Percentiles rank a stretch among this genome's conserved stretches.
These are phyloP conservation scores for Macaranga tanarius DNA, from an alignment of 441 rosid genomes.

Conservation along the genomic window DNA sequence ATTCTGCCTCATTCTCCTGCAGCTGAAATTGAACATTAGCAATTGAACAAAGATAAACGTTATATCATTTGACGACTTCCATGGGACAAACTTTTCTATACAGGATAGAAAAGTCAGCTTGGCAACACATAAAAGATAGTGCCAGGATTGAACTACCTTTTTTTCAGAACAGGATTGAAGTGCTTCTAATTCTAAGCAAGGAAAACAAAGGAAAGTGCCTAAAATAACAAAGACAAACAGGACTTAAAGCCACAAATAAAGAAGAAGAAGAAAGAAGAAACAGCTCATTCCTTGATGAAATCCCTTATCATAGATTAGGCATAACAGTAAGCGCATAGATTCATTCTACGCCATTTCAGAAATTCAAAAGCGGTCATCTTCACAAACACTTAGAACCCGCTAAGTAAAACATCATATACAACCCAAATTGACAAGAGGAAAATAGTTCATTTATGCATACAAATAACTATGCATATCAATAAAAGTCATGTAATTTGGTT, in stretches of 20 bases:
- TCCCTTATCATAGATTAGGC: background rate
- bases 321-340: background rate
- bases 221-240: too few species aligned
- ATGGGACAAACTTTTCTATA: background rate
- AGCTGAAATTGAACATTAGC: slow-evolving; percentile 26
- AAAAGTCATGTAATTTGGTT: background rate
- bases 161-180: background rate
- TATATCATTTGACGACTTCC: background rate
- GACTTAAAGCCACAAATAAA: too few species aligned
- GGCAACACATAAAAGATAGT: background rate
- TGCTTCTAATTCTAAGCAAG: background rate
- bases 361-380: background rate
- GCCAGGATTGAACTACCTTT: background rate
- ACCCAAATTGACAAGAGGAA: background rate
- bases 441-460: background rate
- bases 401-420: background rate
- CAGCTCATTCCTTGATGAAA: too few species aligned
- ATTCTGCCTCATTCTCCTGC: slow-evolving; percentile 41
- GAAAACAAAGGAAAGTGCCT: background rate
- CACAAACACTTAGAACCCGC: background rate
- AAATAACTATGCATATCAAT: background rate
- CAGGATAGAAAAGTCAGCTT: background rate
- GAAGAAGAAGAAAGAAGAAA: too few species aligned
- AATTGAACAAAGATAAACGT: background rate
- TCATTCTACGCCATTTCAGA: background rate